Evolutionary conservation across 139 green algal genomes (phyloP), one percentile per base, ranked within the genome.

Genomic region (Zygnema cylindricum): DNA sequence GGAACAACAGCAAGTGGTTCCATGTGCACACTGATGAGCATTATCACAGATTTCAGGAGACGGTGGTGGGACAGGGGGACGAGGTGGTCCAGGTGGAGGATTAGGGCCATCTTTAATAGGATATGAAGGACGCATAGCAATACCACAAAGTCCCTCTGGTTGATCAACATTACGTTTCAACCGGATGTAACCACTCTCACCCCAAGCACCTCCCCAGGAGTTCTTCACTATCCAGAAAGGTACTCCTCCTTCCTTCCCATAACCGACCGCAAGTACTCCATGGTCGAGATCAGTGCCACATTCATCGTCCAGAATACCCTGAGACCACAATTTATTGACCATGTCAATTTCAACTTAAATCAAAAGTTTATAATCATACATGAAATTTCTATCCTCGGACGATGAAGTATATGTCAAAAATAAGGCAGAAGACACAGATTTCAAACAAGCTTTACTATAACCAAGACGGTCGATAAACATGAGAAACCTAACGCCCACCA

Each of bases 191-290:
- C 87, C 88, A 1, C 86, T 7, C 16, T 91, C 88, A 63, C 96
- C 96, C 96, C 96, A 99, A 76, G 76, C 49, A 0, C 42, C 40
- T 30, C 97, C 96, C 97, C 97, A 99, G 3, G 92, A 96, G 94
- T 99, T 99, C 93, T 99, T 99, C 1, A 99, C 93, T 16, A 98
- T 95, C 95, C 95, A 99, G 94, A 97, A 99, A 55, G 69, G 73
- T 0, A 43, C 71, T 69, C 69, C 76, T 76, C 93, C 90, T 32
- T 94, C 85, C 22, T 81, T 92, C 86, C 94, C 96, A 87, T 98
- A 99, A 33, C 97, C 97, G 3, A 98, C 96, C 16, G 95, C 94
- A 85, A 99, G 94, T 40, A 99, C 97, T 43, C 96, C 97, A 91
- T 99, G 97, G 94, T 99, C 96, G 0, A 99, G 94, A 0, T 94